Evolutionary conservation across 164 flowering plant genomes (phyloP).

Genomic region (Berberis thunbergii): DNA sequence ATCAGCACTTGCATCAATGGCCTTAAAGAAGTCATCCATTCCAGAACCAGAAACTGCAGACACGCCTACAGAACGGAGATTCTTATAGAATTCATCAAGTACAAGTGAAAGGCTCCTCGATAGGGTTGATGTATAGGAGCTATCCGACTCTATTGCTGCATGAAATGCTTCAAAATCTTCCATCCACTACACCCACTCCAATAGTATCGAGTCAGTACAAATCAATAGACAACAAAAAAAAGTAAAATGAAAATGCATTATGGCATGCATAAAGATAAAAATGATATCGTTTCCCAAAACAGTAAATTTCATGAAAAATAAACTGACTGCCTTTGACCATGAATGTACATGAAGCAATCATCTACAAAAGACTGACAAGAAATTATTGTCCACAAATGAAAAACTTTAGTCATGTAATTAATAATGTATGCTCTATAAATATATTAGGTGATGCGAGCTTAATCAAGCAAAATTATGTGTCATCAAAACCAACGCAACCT

Average conservation of each 20-base stretch:
- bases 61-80: conserved; percentile 79
- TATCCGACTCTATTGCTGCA: conserved; percentile 66
- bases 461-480: too few relatives aligned
- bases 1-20: conserved; percentile 75
- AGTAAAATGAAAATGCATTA: background rate
- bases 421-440: too few relatives aligned
- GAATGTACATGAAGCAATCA: too few relatives aligned
- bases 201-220: background rate
- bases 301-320: too few relatives aligned
- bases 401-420: too few relatives aligned
- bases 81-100: conserved; percentile 83
- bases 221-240: background rate
- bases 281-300: too few relatives aligned
- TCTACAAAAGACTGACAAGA: too few relatives aligned
- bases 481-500: too few relatives aligned
- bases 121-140: conserved; percentile 60
- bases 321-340: background rate
- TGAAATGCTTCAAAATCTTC: conserved; percentile 86
- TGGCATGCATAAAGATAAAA: background rate
- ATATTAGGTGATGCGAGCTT: too few relatives aligned
- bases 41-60: conserved; percentile 93
- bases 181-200: conserved; percentile 73
- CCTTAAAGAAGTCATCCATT: conserved; percentile 73
- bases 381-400: too few relatives aligned
- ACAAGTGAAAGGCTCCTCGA: conserved; percentile 76